Evolutionary conservation across 495 filamentous ascomycete species (phyloP), one percentile per base, ranked within the genome.

Genomic region (Filosporella fistucella): DNA sequence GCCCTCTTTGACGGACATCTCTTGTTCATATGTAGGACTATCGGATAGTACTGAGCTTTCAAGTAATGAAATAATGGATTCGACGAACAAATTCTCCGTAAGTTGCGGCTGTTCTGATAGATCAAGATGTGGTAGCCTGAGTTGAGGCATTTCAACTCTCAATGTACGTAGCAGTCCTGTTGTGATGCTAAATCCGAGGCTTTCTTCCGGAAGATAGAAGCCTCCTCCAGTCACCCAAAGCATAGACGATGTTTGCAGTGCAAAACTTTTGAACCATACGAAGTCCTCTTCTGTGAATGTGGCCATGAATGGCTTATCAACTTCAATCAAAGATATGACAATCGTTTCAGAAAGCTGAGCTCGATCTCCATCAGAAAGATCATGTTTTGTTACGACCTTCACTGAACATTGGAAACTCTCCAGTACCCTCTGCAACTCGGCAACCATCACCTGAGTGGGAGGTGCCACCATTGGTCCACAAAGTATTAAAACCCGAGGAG

Each of bases 91-190:
- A 12, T 47, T 34, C 2, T 35, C 20, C 11, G 26, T 22, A 25
- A 47, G 2, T 5, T 13, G 12, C 9, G 13, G 28, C 18, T n/a
- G 3, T 3, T 8, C 2, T 25, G 32, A 23, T 9, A 47, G 22
- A 37, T 47, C 21, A 29, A 47, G 32, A 38, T 47, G 44, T 16
- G 44, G 44, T 25, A 47, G 22, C 9, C 32, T 35, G 5, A 47
- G 33, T 18, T 47, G 32, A 17, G 44, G 44, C 32, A 37, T 47
- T 30, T 47, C 44, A 3, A 35, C 32, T 37, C 44, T 37, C 2
- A 47, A 7, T 10, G 44, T 37, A 8, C 44, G 32, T 16, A 47
- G 16, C 3, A 47, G 20, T 7, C 44, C 44, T 24, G 44, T 47
- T 16, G 44, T 47, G 7, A 37, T 16, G 28, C 44, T 38, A 12